Evolutionary conservation across 2,329 filamentous ascomycete species (phyloP), one percentile per base, ranked within the genome.

Genomic region (Epichloe uncinata): DNA sequence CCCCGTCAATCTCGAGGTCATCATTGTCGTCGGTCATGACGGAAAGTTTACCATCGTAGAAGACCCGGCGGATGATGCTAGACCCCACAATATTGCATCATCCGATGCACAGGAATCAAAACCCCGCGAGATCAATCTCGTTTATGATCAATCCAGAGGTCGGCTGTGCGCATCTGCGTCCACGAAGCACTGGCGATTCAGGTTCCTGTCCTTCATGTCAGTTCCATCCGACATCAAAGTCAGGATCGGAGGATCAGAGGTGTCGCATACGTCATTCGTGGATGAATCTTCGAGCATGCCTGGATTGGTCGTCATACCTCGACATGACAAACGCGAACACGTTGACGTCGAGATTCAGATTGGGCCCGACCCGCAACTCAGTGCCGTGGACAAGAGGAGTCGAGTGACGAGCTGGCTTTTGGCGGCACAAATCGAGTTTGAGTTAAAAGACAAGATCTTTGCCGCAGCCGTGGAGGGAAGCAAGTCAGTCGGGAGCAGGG

Each of bases 101-200:
- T 36, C 40, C 4, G 16, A 50, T 18, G 26, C 37, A 11, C 11
- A 16, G 16, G 13, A 15, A 5, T 16, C 40, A 13, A 15, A n/a
- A 5, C 2, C 41, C 8, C 38, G 49, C 7, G 16, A 41, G 26
- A 48, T 51, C n/a, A 41, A 13, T 1, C 40, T 51, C 20, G 20
- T 42, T 4, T 51, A 45, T 34, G 15, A 40, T 6, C 45, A 51
- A 35, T 43, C 45, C 8, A 15, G 26, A 33, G 49, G 49, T 18
- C 20, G 40, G 6, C 49, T 51, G 15, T 9, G 40, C 4, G 18
- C 30, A 22, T 47, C 49, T 15, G n/a, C 41, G 26, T 51, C 49
- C 6, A 36, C 34, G n/a, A 51, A 51, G 45, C 22, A 16, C 18
- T 51, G 49, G 49, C 34, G 13, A 15, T 44, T 51, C 40, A 51